Percentiles rank a stretch among this genome's conserved stretches.
These are phyloP conservation scores for Trichaptum fuscoviolaceum DNA, from an alignment of 768 basidiomycete genomes.

Conservation along the genomic window DNA sequence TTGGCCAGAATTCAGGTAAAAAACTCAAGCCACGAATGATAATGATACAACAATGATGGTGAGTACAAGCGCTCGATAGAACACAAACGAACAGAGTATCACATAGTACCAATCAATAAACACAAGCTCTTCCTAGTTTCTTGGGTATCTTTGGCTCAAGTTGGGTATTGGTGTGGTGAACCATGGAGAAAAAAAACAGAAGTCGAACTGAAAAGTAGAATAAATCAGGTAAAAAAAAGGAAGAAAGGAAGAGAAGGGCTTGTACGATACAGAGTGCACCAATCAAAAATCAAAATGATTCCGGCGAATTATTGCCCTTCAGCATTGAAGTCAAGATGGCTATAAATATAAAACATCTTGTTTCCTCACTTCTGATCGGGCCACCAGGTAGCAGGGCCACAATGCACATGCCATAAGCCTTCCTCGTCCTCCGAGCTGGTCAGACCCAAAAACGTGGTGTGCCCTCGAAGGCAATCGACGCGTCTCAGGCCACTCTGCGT, in stretches of 20 bases:
- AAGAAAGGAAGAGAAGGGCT: too few species aligned
- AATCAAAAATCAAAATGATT: too few species aligned
- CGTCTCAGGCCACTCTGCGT: not conserved
- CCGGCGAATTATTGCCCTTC: too few species aligned
- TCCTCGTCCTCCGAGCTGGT: not conserved
- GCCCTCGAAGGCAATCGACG: not conserved
- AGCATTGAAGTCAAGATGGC: too few species aligned
- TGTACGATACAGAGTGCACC: too few species aligned
- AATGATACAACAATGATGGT: not conserved
- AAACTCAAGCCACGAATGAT: not conserved
- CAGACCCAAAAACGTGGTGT: not conserved
- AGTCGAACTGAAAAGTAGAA: not conserved
- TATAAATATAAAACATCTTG: not conserved
- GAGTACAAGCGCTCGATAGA: not conserved
- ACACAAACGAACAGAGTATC: not conserved
- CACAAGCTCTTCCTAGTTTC: not conserved
- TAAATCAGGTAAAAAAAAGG: too few species aligned
- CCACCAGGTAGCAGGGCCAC: not conserved
- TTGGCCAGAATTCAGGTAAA: not conserved
- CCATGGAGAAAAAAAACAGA: not conserved
- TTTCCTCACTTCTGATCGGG: not conserved
- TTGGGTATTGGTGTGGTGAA: not conserved
- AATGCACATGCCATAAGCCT: not conserved
- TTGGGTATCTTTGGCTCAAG: not conserved
- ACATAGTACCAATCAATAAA: not conserved